These are phyloP conservation scores for Daedaleopsis nitida DNA, from an alignment of 768 basidiomycete genomes.

Conservation along the genomic window DNA sequence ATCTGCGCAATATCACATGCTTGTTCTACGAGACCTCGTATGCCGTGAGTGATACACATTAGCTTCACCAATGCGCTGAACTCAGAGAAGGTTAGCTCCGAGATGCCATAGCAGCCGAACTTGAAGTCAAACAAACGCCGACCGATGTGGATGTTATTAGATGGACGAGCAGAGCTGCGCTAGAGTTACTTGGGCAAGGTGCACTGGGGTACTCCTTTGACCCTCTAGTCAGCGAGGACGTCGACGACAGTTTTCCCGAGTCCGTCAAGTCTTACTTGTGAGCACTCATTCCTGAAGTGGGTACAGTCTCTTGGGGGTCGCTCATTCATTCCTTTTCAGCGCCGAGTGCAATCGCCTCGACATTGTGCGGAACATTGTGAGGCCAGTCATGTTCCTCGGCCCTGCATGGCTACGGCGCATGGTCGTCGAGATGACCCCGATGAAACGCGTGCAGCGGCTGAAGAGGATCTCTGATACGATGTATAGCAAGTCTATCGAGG, in stretches of 20 bases:
- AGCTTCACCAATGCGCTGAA: background rate
- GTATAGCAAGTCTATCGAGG: constrained; percentile 20
- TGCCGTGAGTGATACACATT: background rate
- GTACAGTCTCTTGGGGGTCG: background rate
- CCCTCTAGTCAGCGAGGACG: constrained; percentile 33
- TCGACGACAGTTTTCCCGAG: background rate
- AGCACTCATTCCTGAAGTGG: too few species aligned
- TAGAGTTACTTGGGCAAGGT: constrained; percentile 44
- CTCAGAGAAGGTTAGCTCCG: constrained; percentile 1
- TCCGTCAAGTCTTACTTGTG: constrained; percentile 25
- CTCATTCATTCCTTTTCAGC: background rate
- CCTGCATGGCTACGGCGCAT: constrained; percentile 21
- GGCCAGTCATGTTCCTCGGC: background rate
- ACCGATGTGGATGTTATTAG: constrained; percentile 20
- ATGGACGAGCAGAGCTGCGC: constrained; percentile 26
- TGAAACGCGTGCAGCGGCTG: constrained; percentile 14
- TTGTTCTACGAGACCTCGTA: constrained; percentile 10
- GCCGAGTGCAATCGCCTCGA: background rate
- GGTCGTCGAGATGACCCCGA: constrained; percentile 17
- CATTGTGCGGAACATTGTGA: constrained; percentile 11
- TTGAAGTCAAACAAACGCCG: background rate
- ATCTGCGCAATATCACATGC: constrained; percentile 16
- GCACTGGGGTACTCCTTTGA: constrained; percentile 43
- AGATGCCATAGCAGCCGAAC: background rate
- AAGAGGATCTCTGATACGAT: constrained; percentile 22